Conservation (phyloP, 345 rosid species). For the Syzygium jambos region DNA sequence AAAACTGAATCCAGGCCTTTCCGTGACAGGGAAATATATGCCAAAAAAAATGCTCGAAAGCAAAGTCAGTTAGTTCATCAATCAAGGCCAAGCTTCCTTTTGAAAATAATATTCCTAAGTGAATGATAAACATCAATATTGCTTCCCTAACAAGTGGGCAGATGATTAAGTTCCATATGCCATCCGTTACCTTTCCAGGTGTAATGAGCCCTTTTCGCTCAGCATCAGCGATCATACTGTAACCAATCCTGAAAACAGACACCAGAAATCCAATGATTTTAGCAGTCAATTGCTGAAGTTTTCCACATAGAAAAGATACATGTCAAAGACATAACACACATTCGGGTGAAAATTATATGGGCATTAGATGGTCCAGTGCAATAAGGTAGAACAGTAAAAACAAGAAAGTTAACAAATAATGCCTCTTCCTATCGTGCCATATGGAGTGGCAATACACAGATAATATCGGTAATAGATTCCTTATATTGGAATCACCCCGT, state of each 20-base stretch:
- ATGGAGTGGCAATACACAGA: not conserved
- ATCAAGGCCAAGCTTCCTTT: not conserved
- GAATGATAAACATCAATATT: not conserved
- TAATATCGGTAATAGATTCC: not conserved
- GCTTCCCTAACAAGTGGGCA: not conserved
- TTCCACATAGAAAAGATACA: not conserved
- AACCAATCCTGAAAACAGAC: slow-evolving; percentile 53
- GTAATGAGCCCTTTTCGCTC: slow-evolving; percentile 68
- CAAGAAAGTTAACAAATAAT: not conserved
- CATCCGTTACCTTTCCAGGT: slow-evolving; percentile 72
- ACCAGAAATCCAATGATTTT: not conserved
- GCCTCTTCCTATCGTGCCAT: not conserved
- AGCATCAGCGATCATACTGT: slow-evolving; percentile 87
- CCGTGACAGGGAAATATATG: not conserved
- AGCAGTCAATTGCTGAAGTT: not conserved
- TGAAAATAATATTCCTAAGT: not conserved
- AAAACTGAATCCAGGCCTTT: not conserved
- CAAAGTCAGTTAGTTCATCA: not conserved
- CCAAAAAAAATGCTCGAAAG: not conserved
- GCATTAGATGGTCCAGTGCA: not conserved
- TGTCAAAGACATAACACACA: not conserved
- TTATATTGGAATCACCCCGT: not conserved
- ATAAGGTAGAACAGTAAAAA: not conserved
- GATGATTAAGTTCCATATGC: not conserved
- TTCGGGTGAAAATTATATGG: not conserved